Base-by-base conservation (phyloP, 2,329 filamentous ascomycete genomes). In the Ophiosphaerella narmari region DNA sequence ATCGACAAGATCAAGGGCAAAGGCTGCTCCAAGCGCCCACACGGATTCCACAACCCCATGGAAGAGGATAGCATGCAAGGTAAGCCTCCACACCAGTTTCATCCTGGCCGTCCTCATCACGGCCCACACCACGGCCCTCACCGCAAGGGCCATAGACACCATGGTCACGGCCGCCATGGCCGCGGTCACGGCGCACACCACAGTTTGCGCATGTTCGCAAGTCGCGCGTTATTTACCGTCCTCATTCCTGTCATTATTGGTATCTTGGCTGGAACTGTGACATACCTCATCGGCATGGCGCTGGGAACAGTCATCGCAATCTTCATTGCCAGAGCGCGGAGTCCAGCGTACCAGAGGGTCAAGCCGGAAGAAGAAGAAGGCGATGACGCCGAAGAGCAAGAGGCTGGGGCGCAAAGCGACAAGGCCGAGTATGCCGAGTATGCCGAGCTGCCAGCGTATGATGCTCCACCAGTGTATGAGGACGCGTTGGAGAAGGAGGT, bases 171-270 rank as follows among this genome's bases (percentile, higher is more conserved):
- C 39, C 55, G 59, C 41, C 59, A 66, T 40, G 40, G 51, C 32
- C 65, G 67, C 47, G 39, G 51, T 29, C 65, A 68, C 47, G 57
- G 59, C 40, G 21, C 46, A 35, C 55, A 60, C 41, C 59, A 66
- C 54, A 57, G 59, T 37, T 32, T 68, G 41, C 60, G 65, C 43
- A 66, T 60, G 62, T 68, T 71, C 52, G 46, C 67, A 32, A 66
- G 78, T 63, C 82, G 82, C 60, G 77, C 88, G 42, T 77, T 82
- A 55, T 77, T 84, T 33, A 83, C 86, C 54, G 80, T 91, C 38
- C 70, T 90, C 40, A 77, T 90, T 34, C 88, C 88, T 1, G 78
- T 90, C 45, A 74, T 88, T 44, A 80, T 90, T 56, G 88, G 88
- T 50, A 80, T 90, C 56, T 79, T 84, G 21, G 85, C 86, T 38